Evolutionary conservation across 2,329 filamentous ascomycete genomes (phyloP).

Genomic region (Trichoderma hamatum): DNA sequence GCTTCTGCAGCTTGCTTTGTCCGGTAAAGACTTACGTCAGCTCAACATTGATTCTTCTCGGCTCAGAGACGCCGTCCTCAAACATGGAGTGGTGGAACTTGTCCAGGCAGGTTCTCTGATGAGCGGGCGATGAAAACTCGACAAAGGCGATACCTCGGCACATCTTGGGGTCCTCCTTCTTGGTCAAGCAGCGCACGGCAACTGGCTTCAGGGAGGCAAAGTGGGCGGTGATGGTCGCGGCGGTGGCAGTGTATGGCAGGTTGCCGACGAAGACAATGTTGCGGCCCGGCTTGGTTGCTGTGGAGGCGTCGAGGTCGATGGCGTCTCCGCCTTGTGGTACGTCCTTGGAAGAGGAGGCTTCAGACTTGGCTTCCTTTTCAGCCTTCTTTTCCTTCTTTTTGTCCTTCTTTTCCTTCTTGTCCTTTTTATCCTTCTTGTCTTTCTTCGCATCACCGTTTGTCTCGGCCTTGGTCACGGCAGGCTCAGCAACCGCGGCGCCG

Average conservation of each 20-base stretch:
- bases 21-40: slow-evolving; percentile 65
- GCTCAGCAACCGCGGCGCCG: slow-evolving; percentile 40
- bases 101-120: slow-evolving; percentile 91
- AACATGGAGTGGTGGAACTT: slow-evolving; percentile 88
- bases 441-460: slow-evolving; percentile 38
- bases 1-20: neutral
- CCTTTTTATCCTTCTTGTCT: slow-evolving; percentile 34
- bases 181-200: slow-evolving; percentile 67
- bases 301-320: slow-evolving; percentile 29
- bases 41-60: slow-evolving; percentile 88
- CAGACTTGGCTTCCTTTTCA: slow-evolving; percentile 29
- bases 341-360: neutral
- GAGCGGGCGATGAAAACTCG: slow-evolving; percentile 83
- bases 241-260: slow-evolving; percentile 81
- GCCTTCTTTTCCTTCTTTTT: slow-evolving; percentile 30
- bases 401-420: slow-evolving; percentile 33
- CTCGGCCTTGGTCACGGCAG: slow-evolving; percentile 39
- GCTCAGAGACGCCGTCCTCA: slow-evolving; percentile 53
- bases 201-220: slow-evolving; percentile 67
- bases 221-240: slow-evolving; percentile 69
- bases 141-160: slow-evolving; percentile 83
- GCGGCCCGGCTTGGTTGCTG: slow-evolving; percentile 34
- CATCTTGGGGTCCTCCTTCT: slow-evolving; percentile 61
- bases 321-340: slow-evolving; percentile 39
- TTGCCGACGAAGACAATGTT: slow-evolving; percentile 62